These are phyloP conservation scores for Turritis glabra DNA, from an alignment of 345 rosid species.

Conservation along the genomic window DNA sequence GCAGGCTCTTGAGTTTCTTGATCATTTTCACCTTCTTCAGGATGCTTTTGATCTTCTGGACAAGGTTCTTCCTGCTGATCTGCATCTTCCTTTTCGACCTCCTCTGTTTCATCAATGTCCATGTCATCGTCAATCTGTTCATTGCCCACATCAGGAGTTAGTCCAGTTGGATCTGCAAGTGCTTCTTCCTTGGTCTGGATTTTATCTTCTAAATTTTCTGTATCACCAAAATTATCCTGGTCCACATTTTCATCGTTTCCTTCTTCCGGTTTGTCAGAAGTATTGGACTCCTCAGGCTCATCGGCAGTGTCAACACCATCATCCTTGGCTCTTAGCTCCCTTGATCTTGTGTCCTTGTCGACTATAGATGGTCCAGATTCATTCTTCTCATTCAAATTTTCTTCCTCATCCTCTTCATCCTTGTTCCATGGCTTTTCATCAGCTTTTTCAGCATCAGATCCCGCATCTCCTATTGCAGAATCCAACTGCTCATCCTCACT, in stretches of 20 bases:
- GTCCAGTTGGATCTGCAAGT: constrained; percentile 61
- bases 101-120: constrained; percentile 52
- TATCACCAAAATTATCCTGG: constrained; percentile 49
- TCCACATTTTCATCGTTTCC: constrained; percentile 47
- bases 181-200: constrained; percentile 65
- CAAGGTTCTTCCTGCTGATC: constrained; percentile 53
- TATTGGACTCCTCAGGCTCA: constrained; percentile 48
- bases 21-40: constrained; percentile 44
- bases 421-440: constrained; percentile 77
- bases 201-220: constrained; percentile 56
- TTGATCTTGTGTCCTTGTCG: constrained; percentile 51
- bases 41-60: constrained; percentile 48
- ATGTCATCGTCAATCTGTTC: constrained; percentile 50
- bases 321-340: constrained; percentile 89
- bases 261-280: constrained; percentile 48
- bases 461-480: constrained; percentile 73
- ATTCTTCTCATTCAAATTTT: constrained; percentile 58
- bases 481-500: constrained; percentile 70
- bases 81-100: constrained; percentile 50
- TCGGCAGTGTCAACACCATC: constrained; percentile 46
- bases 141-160: constrained; percentile 55
- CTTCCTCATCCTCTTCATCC: constrained; percentile 60
- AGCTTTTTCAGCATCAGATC: constrained; percentile 64
- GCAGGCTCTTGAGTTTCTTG: constrained; percentile 42
- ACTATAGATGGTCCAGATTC: constrained; percentile 77